Evolutionary conservation across 2,329 filamentous ascomycete species (phyloP), one percentile per base, ranked within the genome.

Genomic region (Xylaria sp.): DNA sequence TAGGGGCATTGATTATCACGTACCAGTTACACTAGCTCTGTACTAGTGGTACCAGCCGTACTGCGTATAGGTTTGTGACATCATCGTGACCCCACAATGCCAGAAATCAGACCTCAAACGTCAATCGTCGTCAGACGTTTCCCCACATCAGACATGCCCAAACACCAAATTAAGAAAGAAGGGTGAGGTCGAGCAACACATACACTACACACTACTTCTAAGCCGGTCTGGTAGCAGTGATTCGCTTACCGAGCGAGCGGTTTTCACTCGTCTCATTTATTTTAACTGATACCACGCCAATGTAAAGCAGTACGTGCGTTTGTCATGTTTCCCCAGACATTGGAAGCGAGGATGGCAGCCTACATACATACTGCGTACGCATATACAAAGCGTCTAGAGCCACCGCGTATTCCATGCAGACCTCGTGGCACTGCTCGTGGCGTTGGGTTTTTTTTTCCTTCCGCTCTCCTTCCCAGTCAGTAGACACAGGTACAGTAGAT

Each of bases 11-110:
- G 13, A 44, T 44, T n/a, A n/a, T n/a, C n/a, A n/a, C n/a, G n/a
- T n/a, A n/a, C n/a, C n/a, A n/a, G n/a, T n/a, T n/a, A n/a, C 39
- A 7, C 17, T n/a, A 44, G 17, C 20, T 1, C 2, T 31, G 20
- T 44, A 27, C 25, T 15, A 13, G 36, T 38, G 22, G 45, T 61
- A 53, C 39, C 36, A 45, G 31, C 20, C 29, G n/a, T n/a, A 13
- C 20, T n/a, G 39, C 17, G 22, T 10, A 38, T 27, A 42, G 49
- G 56, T 59, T n/a, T 72, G 70, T 74, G 73, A 74, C 73, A 74
- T 74, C 73, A 74, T 73, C 65, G 51, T 44, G 56, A 42, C 72
- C 71, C 72, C 67, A 68, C 67, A 64, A 63, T 56, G 45, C 45
- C 50, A 33, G 71, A 67, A 63, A 59, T 55, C 60, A 68, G 65